A percentile compares a stretch with the other conserved stretches of the same genome.
phyloP scores from a whole-genome alignment of 768 basidiomycete genomes.

The Leccinum fibrillosum region DNA sequence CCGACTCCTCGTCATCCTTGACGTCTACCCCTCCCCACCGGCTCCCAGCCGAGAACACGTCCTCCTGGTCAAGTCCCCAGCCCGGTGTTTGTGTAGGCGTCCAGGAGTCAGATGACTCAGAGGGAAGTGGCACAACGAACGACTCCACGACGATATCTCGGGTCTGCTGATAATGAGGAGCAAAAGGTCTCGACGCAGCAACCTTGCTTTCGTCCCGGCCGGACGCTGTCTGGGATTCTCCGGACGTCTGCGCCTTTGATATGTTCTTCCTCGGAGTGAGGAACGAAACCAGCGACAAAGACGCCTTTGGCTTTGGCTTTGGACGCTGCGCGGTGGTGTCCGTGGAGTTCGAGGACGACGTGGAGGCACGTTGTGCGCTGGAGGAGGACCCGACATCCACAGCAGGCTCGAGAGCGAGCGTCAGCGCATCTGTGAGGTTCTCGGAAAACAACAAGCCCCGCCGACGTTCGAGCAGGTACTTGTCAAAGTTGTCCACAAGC shows the following conservation, averaged over 20 bases:
- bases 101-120: slow-evolving; percentile 55
- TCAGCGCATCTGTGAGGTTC: slow-evolving; percentile 87
- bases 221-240: slow-evolving; percentile 48
- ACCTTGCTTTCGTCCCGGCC: slow-evolving; percentile 36
- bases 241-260: slow-evolving; percentile 28
- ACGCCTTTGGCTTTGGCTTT: slow-evolving; percentile 51
- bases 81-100: slow-evolving; percentile 46
- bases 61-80: slow-evolving; percentile 65
- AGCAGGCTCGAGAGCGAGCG: slow-evolving; percentile 61
- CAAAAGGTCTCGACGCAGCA: slow-evolving; percentile 73
- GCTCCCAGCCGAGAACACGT: slow-evolving; percentile 56
- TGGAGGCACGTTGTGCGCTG: slow-evolving; percentile 16
- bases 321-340: slow-evolving; percentile 36
- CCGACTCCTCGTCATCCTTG: slow-evolving; percentile 16
- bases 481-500: slow-evolving; percentile 76
- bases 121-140: slow-evolving; percentile 57
- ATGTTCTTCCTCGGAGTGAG: slow-evolving; percentile 74
- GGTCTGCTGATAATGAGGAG: slow-evolving; percentile 80
- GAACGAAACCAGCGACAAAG: slow-evolving; percentile 72
- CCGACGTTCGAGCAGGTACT: slow-evolving; percentile 78
- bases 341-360: slow-evolving; percentile 26
- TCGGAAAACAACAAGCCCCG: slow-evolving; percentile 90
- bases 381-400: slow-evolving; percentile 36
- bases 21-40: slow-evolving; percentile 40
- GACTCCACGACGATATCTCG: slow-evolving; percentile 68